A percentile compares a stretch with the other conserved stretches of the same genome.
phyloP scores from a whole-genome alignment of 768 basidiomycete genomes.

The Mycena floridula region DNA sequence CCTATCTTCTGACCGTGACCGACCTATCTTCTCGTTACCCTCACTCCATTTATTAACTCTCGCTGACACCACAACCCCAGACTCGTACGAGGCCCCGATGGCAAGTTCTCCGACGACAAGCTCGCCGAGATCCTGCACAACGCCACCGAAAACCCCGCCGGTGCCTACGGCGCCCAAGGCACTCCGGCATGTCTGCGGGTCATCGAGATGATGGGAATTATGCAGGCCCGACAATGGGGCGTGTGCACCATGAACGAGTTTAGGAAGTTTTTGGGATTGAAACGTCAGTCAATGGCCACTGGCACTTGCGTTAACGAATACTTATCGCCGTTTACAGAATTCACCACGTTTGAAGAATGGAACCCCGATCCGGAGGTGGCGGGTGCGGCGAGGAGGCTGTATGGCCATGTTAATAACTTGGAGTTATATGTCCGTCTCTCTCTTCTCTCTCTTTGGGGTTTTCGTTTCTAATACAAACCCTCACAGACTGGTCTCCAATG shows the following conservation, averaged over 20 bases:
- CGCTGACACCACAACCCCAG: too few species aligned
- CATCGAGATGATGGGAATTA: conserved; percentile 65
- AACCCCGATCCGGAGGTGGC: conserved; percentile 68
- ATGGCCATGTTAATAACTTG: conserved; percentile 67
- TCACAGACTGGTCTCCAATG: conserved; percentile 53
- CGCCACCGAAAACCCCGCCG: conserved; percentile 53
- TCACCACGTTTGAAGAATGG: conserved; percentile 64
- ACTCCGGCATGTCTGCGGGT: conserved; percentile 59
- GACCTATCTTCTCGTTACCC: neutral
- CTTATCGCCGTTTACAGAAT: conserved; percentile 68
- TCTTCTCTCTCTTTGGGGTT: neutral
- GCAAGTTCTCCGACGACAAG: conserved; percentile 58
- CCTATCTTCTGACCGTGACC: conserved; percentile 1
- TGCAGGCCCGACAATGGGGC: conserved; percentile 63
- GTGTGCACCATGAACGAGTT: conserved; percentile 77
- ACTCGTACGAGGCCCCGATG: conserved; percentile 41
- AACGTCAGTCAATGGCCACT: conserved; percentile 61
- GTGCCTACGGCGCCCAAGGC: conserved; percentile 64
- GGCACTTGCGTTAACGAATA: conserved; percentile 73
- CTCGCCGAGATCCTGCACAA: conserved; percentile 57
- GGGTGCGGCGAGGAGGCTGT: conserved; percentile 68
- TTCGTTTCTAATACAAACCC: neutral
- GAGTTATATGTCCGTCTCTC: conserved; percentile 57
- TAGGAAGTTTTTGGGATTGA: conserved; percentile 60
- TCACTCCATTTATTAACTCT: neutral